Evolutionary conservation across 306 rosid genomes (phyloP).

Genomic region (Dalbergia cochinchinensis): DNA sequence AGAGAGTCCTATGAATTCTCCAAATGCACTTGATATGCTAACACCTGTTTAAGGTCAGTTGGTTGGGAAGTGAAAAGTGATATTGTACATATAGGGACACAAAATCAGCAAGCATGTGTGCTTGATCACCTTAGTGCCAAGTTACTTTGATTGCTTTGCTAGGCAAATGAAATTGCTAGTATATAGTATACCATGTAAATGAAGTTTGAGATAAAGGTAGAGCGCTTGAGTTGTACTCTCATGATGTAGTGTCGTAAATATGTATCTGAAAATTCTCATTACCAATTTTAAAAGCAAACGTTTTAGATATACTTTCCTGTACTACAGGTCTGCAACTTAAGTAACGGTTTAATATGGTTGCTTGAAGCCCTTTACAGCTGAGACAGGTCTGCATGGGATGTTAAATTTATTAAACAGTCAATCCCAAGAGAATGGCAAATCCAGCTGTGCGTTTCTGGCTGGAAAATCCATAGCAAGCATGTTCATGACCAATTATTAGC

Average conservation of each 20-base stretch:
- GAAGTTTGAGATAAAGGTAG: neutral
- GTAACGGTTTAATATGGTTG: neutral
- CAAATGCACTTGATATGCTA: neutral
- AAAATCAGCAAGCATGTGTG: neutral
- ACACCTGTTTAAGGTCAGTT: neutral
- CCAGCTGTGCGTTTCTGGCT: conserved; percentile 1
- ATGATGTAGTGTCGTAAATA: neutral
- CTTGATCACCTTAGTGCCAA: neutral
- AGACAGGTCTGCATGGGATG: neutral
- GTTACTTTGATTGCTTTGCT: conserved; percentile 18
- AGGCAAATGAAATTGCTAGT: neutral
- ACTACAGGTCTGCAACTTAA: neutral
- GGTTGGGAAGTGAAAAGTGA: neutral
- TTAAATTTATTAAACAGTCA: neutral
- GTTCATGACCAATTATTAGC: conserved; percentile 20
- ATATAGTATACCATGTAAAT: neutral
- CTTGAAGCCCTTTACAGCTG: too few species aligned
- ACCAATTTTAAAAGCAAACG: neutral
- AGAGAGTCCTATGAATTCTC: conserved; percentile 10
- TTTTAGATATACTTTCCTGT: conserved; percentile 11
- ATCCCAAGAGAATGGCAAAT: neutral
- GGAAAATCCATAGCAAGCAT: conserved; percentile 15
- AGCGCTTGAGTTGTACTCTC: neutral
- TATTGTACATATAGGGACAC: neutral
- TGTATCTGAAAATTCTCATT: neutral